A percentile compares a stretch with the other conserved stretches of the same genome.
Evolutionary conservation across 768 basidiomycete genomes (phyloP).

Genomic region (Amanita thiersii): DNA sequence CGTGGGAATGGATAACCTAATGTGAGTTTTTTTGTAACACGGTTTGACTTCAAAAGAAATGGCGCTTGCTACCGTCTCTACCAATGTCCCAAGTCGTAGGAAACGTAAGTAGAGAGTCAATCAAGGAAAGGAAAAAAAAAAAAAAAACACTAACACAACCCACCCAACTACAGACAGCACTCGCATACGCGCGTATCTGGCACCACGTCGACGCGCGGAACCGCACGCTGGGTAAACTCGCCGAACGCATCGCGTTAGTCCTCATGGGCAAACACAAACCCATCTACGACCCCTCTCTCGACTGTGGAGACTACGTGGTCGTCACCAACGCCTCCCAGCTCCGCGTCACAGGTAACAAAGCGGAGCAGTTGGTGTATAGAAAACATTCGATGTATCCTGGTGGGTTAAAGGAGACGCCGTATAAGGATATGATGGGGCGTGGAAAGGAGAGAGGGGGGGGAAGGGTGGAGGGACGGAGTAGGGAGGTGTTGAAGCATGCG

Average conservation of each 20-base stretch:
- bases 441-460: slow-evolving; percentile 81
- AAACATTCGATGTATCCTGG: slow-evolving; percentile 92
- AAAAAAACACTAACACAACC: background rate
- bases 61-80: too few species aligned
- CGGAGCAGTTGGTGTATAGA: slow-evolving; percentile 77
- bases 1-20: too few species aligned
- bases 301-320: slow-evolving; percentile 96
- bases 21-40: too few species aligned
- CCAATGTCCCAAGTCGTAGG: slow-evolving; percentile 77
- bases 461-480: background rate
- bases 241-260: slow-evolving; percentile 88
- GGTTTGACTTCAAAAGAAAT: too few species aligned
- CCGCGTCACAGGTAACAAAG: slow-evolving; percentile 85
- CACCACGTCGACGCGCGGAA: slow-evolving; percentile 90
- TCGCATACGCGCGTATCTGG: slow-evolving; percentile 95
- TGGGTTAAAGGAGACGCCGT: slow-evolving; percentile 87
- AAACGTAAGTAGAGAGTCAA: slow-evolving; percentile 45
- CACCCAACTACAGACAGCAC: slow-evolving; percentile 61
- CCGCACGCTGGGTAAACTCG: slow-evolving; percentile 89
- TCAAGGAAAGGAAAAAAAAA: background rate
- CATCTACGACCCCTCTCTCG: slow-evolving; percentile 89
- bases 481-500: slow-evolving; percentile 87
- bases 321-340: slow-evolving; percentile 85
- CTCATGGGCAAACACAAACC: slow-evolving; percentile 99
- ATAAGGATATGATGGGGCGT: slow-evolving; percentile 71